Evolutionary conservation across 306 rosid species (phyloP), one percentile per base, ranked within the genome.

Genomic region (Cicer bijugum): DNA sequence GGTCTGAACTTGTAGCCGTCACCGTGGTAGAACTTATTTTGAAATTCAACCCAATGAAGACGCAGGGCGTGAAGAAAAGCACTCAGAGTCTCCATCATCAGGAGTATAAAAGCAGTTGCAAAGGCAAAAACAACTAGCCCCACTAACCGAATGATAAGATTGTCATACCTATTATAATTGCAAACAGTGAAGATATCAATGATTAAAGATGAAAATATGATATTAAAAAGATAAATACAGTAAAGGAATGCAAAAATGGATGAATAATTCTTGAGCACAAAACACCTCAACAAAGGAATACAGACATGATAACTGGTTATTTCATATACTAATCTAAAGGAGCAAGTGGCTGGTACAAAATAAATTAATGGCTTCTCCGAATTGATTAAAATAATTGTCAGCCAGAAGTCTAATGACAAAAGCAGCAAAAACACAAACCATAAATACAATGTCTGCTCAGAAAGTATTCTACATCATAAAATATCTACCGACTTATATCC

Each of bases 1-100:
- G 99, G 99, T 80, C 59, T 88, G 89, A 95, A 95, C 88, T 95
- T 91, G 84, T 87, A 83, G 75, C 99, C 99, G 82, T 95, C 99
- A 16, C 97, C 99, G 15, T 87, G 81, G 86, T 95, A 95, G 87
- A 95, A 95, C 68, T 95, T 95, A 72, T 85, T 90, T 82, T 95
- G 99, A 85, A 88, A 95, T 81, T 95, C 99, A 43, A 95, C 97
- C 99, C 99, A 95, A 80, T 95, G 99, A 72, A 95, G 99, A 84
- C 99, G 97, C 82, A 95, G 69, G 81, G 99, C 97, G 61, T 95
- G 99, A 83, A 95, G 99, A 88, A 95, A 95, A 74, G 99, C 97
- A 56, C 99, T 90, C 3, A 95, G 92, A 28, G 92, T 85, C 88
- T 95, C 97, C 99, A 95, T 95, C 99, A 95, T 95, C 69, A 95